Conservation (phyloP, 441 rosid species). For the Eruca vesicaria region DNA sequence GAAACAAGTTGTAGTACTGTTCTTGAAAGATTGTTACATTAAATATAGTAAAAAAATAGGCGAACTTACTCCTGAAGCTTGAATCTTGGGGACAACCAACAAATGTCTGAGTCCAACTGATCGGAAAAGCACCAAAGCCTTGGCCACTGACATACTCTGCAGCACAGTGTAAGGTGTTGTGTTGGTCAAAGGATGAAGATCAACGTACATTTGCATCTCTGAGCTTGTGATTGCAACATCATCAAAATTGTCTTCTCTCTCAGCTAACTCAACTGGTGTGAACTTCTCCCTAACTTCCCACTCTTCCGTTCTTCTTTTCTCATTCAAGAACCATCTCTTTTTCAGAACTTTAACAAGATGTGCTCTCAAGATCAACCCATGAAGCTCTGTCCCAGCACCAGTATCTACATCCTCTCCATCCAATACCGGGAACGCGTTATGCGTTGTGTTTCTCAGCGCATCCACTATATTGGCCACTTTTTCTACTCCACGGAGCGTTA, state of each 20-base stretch:
- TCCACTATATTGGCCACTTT: slow-evolving; percentile 70
- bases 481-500: slow-evolving; percentile 67
- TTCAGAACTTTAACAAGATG: background rate
- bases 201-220: slow-evolving; percentile 81
- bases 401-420: slow-evolving; percentile 34
- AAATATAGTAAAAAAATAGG: background rate
- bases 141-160: slow-evolving; percentile 84
- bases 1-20: slow-evolving; percentile 3
- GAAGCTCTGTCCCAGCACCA: background rate
- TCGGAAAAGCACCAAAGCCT: slow-evolving; percentile 84
- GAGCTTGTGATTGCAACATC: slow-evolving; percentile 59
- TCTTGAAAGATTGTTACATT: slow-evolving; percentile 1
- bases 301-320: slow-evolving; percentile 59
- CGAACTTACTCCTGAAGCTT: slow-evolving; percentile 74
- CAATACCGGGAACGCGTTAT: slow-evolving; percentile 73
- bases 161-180: slow-evolving; percentile 83
- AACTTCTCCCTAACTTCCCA: slow-evolving; percentile 81
- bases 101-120: slow-evolving; percentile 77
- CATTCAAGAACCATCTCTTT: background rate
- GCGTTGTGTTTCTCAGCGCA: slow-evolving; percentile 68
- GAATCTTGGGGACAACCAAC: slow-evolving; percentile 72
- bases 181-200: slow-evolving; percentile 85
- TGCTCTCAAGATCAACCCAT: background rate
- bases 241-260: slow-evolving; percentile 64
- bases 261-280: slow-evolving; percentile 73